These are phyloP conservation scores for Eucalyptus microcorys DNA, from an alignment of 345 rosid genomes.

Conservation along the genomic window DNA sequence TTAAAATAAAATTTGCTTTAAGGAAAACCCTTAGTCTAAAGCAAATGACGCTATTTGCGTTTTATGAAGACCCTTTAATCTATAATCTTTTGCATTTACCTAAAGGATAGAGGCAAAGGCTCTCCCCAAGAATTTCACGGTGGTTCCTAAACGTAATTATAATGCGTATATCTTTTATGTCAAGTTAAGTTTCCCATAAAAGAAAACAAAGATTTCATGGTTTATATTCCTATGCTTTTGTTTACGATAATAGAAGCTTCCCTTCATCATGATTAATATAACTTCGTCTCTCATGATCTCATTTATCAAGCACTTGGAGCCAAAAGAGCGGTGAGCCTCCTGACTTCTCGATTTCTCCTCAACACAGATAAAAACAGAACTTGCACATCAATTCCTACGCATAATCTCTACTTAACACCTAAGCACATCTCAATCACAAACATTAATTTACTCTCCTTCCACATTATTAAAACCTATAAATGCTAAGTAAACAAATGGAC, in stretches of 20 bases:
- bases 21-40: background rate
- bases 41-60: no score
- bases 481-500: background rate
- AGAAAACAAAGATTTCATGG: background rate
- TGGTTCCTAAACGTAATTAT: no score
- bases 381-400: background rate
- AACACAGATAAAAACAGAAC: background rate
- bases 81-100: no score
- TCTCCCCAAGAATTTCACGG: no score
- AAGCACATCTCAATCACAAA: background rate
- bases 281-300: background rate
- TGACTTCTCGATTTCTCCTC: no score
- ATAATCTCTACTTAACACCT: background rate
- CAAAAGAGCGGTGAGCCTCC: background rate
- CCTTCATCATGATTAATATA: background rate
- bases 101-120: no score
- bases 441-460: background rate
- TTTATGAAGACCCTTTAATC: no score
- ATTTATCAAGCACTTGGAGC: background rate
- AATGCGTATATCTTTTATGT: no score
- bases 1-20: background rate
- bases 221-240: background rate
- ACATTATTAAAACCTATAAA: background rate
- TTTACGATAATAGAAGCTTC: background rate
- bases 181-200: no score